These are phyloP conservation scores for Rhodamnia rubescens DNA, from an alignment of 345 rosid genomes.

Conservation along the genomic window DNA sequence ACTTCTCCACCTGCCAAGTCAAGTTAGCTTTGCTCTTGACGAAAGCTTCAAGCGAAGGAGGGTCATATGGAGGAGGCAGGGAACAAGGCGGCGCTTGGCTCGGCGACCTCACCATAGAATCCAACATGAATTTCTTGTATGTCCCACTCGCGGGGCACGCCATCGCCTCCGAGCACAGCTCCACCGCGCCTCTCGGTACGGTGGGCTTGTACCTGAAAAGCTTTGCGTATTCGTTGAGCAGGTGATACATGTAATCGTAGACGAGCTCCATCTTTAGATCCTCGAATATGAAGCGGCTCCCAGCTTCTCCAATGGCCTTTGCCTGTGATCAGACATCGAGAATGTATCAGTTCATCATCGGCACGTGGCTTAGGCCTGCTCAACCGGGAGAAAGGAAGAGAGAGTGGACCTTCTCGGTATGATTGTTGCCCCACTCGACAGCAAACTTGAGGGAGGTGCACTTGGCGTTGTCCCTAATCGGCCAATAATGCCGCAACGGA, in stretches of 20 bases:
- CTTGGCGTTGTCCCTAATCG: constrained; percentile 31
- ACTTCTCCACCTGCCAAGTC: constrained; percentile 37
- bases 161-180: constrained; percentile 43
- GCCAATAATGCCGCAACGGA: constrained; percentile 76
- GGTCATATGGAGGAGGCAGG: constrained; percentile 34
- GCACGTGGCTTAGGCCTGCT: neutral
- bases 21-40: constrained; percentile 19
- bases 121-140: constrained; percentile 41
- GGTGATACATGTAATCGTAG: constrained; percentile 68
- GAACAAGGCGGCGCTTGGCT: constrained; percentile 34
- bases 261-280: constrained; percentile 47
- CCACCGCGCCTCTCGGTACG: constrained; percentile 30
- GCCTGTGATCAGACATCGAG: constrained; percentile 18
- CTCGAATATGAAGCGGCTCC: constrained; percentile 33
- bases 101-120: constrained; percentile 44
- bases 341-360: neutral
- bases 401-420: constrained; percentile 9
- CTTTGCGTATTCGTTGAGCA: constrained; percentile 46
- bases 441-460: constrained; percentile 56
- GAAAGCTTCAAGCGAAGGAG: constrained; percentile 18
- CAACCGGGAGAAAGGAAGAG: neutral
- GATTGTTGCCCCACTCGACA: constrained; percentile 66
- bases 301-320: constrained; percentile 49
- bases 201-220: constrained; percentile 53
- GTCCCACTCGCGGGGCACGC: constrained; percentile 26